These are phyloP conservation scores for Mycosarcoma mackinlayi DNA, from an alignment of 1,284 basidiomycete genomes.

Conservation along the genomic window DNA sequence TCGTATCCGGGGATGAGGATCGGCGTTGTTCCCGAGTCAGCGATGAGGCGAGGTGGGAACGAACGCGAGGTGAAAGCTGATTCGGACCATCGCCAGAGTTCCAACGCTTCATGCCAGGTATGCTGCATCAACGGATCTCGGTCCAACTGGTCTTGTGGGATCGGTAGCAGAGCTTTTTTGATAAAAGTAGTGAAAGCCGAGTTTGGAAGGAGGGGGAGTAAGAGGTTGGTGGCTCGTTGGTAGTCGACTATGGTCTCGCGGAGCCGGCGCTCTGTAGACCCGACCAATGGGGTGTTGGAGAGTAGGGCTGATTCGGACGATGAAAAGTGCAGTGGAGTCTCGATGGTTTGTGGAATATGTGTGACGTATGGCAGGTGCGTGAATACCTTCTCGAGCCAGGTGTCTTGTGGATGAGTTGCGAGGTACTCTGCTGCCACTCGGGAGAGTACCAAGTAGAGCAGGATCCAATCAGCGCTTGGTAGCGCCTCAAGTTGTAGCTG, in stretches of 20 bases:
- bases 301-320: conserved; percentile 41
- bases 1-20: conserved; percentile 64
- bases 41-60: conserved; percentile 54
- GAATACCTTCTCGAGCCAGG: background rate
- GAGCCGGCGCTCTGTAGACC: conserved; percentile 31
- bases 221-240: background rate
- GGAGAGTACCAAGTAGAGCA: conserved; percentile 35
- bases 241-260: conserved; percentile 25
- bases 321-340: conserved; percentile 47
- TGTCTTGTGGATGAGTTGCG: background rate
- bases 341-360: conserved; percentile 35
- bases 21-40: conserved; percentile 11
- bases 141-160: background rate
- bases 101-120: conserved; percentile 16
- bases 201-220: background rate
- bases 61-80: conserved; percentile 52
- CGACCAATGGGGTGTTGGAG: conserved; percentile 45
- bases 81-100: conserved; percentile 58
- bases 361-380: conserved; percentile 46
- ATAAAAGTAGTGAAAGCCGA: background rate
- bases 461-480: conserved; percentile 30
- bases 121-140: conserved; percentile 2
- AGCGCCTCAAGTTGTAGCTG: background rate
- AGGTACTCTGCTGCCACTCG: conserved; percentile 10
- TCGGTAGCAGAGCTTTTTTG: background rate